A percentile compares a stretch with the other conserved stretches of the same genome.
phyloP scores from a whole-genome alignment of 75 land plant species.

The Pinus albicaulis region DNA sequence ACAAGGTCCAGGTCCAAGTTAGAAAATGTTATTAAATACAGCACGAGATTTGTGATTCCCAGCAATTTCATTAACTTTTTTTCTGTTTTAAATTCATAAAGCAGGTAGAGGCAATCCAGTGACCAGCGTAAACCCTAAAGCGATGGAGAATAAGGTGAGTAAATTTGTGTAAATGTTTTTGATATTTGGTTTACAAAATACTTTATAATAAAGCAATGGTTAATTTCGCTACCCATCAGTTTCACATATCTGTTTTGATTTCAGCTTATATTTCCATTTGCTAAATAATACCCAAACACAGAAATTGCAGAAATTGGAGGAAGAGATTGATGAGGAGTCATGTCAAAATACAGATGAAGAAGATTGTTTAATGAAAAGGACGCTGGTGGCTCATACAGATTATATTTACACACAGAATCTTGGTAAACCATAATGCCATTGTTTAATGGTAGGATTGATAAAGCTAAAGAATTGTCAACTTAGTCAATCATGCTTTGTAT shows the following conservation, averaged over 20 bases:
- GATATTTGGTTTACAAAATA: too few species aligned
- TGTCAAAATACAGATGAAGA: constrained; percentile 15
- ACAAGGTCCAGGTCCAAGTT: neutral
- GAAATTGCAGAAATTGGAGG: neutral
- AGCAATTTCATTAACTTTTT: neutral
- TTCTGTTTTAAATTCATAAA: neutral
- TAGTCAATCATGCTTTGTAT: too few species aligned
- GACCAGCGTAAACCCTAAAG: neutral
- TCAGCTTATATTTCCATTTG: too few species aligned
- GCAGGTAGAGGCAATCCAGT: neutral
- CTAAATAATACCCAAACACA: too few species aligned
- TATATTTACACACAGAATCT: constrained; percentile 29
- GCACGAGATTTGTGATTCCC: too few species aligned
- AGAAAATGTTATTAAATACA: neutral
- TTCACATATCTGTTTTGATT: too few species aligned
- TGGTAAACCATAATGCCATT: neutral
- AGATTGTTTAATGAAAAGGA: constrained; percentile 20
- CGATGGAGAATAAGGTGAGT: neutral
- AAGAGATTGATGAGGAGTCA: constrained; percentile 12
- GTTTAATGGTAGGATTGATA: too few species aligned
- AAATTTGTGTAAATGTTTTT: neutral
- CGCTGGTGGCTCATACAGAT: constrained; percentile 29
- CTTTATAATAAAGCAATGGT: too few species aligned
- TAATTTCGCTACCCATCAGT: too few species aligned
- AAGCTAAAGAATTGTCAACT: too few species aligned